Percentiles rank a stretch among this genome's conserved stretches.
phyloP scores from a whole-genome alignment of 192 early-diverging fungal species.

The Oehlia diaphana region DNA sequence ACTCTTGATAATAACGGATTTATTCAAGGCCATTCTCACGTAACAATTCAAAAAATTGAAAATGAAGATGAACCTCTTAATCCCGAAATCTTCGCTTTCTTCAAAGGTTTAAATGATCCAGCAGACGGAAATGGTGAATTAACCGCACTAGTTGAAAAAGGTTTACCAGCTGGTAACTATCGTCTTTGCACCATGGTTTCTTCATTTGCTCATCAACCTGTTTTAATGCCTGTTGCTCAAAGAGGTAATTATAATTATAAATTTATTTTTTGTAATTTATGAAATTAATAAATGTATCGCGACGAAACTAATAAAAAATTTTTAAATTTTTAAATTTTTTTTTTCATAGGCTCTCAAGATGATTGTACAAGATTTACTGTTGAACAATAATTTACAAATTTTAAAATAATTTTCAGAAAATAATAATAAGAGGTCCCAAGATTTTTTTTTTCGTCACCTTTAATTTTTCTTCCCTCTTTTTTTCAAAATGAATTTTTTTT shows the following conservation, averaged over 20 bases:
- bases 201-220: conserved; percentile 11
- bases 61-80: not conserved
- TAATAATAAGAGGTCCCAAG: too few species aligned
- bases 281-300: too few species aligned
- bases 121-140: not conserved
- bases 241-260: conserved; percentile 15
- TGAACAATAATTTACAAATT: too few species aligned
- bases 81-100: conserved; percentile 4
- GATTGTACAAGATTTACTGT: conserved; percentile 19
- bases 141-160: not conserved
- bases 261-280: not conserved
- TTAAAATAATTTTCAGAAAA: too few species aligned
- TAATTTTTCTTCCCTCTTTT: too few species aligned
- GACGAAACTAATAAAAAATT: not conserved
- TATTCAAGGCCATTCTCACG: conserved; percentile 5
- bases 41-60: not conserved
- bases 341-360: conserved; percentile 3
- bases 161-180: not conserved
- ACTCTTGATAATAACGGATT: not conserved
- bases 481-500: too few species aligned
- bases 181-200: conserved; percentile 17
- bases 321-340: too few species aligned
- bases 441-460: too few species aligned
- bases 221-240: conserved; percentile 31
- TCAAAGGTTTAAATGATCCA: conserved; percentile 15